Base-by-base conservation (phyloP, 495 filamentous ascomycete species). In the Penicillium paradoxum region DNA sequence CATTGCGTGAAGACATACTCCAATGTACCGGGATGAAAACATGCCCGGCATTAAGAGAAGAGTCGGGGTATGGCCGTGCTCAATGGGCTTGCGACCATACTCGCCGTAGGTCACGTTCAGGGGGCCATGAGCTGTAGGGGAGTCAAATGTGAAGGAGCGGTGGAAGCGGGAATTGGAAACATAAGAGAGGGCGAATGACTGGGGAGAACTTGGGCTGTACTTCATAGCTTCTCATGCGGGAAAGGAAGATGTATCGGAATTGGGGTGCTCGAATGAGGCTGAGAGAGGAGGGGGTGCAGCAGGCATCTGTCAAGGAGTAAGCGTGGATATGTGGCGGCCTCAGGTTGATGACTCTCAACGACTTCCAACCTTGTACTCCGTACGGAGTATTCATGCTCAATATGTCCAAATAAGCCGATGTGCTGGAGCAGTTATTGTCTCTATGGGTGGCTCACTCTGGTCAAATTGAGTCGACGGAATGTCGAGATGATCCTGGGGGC, bases 31-130 rank as follows among this genome's bases (percentile, higher is more conserved):
- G 10, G 66, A 68, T 8, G 64, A 61, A 40, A 68, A 70, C 68
- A 71, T 71, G 22, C 68, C 68, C 2, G 66, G 65, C 19, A 70
- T 51, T 18, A 63, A 64, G 5, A 71, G 50, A n/a, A 71, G 42
- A 1, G 51, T 55, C 13, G 65, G 63, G 2, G 54, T 53, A 0
- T 40, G 46, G 1, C 13, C 10, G 27, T 39, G 36, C 8, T 27
- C 19, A 34, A 30, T 6, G 13, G 38, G 18, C 19, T 27, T 14
- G 8, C 37, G 38, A n/a, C 68, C 68, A 15, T 62, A 46, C 21
- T 66, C 65, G 19, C 58, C 65, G 45, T 62, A 71, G 15, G 60
- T 55, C 40, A 70, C 40, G 2, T 47, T 57, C 27, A 67, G 61
- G n/a, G 36, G 49, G 17, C 61, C 68, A 51, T 62, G 47, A 6